Evolutionary conservation across 805 yeast species (phyloP), one percentile per base, ranked within the genome.

Genomic region (Metschnikowia gelsemii): DNA sequence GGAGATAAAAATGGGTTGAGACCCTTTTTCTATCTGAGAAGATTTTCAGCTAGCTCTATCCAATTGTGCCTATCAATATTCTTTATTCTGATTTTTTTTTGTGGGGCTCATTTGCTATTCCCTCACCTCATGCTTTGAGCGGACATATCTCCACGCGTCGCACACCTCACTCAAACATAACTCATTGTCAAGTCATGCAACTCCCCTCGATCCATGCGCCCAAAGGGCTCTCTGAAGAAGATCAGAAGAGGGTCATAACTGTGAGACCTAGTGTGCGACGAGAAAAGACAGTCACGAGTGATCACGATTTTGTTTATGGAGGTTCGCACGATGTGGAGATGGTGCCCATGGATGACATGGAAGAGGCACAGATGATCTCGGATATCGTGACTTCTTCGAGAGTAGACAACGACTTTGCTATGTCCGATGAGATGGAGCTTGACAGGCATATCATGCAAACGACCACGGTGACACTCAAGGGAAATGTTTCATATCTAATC

Each of bases 401-500:
- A 27, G 27, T 24, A 21, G 37, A n/a, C 19, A 46, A 25, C 16
- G 28, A 29, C 11, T 34, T 42, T 21, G 35, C 31, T 8, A 17
- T 9, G 21, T 24, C 48, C 49, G 47, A 47, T 25, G 43, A 35
- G n/a, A 48, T 50, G 49, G 54, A 46, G n/a, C 45, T 46, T 3
- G 54, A 54, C 21, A 45, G 53, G 18, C 36, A 37, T 16, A 35
- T 39, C 32, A 26, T 42, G 24, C 50, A 39, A 13, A 39, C 56
- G 4, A 45, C 45, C 16, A 16, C 40, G 8, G 47, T 50, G 18
- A 32, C 43, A 3, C 33, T 40, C 2, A 55, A 49, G 24, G 62
- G 59, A 2, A 57, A 58, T 39, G 31, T 49, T 7, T 61, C 79
- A 9, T 64, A 68, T 16, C 64, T 88, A 45, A 81, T 89, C 0